These are phyloP conservation scores for Tolypocladium ovalisporum DNA, from an alignment of 2,329 filamentous ascomycete species.

Conservation along the genomic window DNA sequence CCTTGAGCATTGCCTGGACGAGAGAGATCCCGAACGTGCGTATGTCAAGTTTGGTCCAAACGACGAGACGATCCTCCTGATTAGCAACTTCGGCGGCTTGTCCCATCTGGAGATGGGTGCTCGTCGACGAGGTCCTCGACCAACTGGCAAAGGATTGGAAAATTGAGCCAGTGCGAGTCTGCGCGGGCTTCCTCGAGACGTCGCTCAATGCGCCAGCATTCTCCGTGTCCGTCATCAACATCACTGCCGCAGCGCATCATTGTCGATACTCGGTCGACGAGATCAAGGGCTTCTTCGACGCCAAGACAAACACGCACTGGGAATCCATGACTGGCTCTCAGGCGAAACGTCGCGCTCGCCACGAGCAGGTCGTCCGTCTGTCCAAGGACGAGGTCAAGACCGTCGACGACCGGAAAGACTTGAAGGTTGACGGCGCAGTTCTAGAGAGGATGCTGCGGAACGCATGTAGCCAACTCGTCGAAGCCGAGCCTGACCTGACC, in stretches of 20 bases:
- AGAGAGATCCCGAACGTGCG: constrained; percentile 35
- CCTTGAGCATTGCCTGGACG: constrained; percentile 48
- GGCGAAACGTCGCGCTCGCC: constrained; percentile 20
- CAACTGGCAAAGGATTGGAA: constrained; percentile 37
- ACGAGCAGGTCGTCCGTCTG: constrained; percentile 30
- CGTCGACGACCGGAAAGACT: constrained; percentile 28
- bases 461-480: constrained; percentile 41
- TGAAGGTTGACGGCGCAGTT: constrained; percentile 36
- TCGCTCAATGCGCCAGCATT: constrained; percentile 64
- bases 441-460: constrained; percentile 45
- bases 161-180: constrained; percentile 41
- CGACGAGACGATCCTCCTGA: constrained; percentile 40
- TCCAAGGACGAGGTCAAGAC: constrained; percentile 21
- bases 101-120: constrained; percentile 43
- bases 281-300: constrained; percentile 55
- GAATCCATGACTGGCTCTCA: constrained; percentile 40
- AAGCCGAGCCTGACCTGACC: constrained; percentile 51
- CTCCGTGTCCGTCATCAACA: constrained; percentile 54
- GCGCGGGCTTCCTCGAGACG: constrained; percentile 56
- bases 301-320: constrained; percentile 46
- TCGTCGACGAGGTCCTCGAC: constrained; percentile 40
- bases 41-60: constrained; percentile 35
- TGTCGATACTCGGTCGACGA: constrained; percentile 36
- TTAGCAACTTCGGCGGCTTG: constrained; percentile 51
- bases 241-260: constrained; percentile 33